Percentiles rank a stretch among this genome's conserved stretches.
phyloP scores from a whole-genome alignment of 148 eudicot genomes.

The Spergularia bocconei region DNA sequence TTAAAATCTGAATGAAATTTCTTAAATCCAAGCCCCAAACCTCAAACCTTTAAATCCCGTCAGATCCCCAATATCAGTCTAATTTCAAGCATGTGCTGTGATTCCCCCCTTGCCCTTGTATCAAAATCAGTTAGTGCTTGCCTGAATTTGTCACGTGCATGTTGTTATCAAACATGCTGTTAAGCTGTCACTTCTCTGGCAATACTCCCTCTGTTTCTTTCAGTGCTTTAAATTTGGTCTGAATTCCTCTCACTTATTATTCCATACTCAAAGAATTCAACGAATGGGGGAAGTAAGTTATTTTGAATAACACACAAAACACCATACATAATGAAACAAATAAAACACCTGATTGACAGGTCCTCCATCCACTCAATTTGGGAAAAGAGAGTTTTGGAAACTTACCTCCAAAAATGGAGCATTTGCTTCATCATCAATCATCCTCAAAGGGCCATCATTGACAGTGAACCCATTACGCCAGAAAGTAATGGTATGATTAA shows the following conservation, averaged over 20 bases:
- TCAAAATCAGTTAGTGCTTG: not conserved
- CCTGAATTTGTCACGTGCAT: not conserved
- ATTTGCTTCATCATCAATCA: slow-evolving; percentile 67
- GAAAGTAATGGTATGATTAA: slow-evolving; percentile 48
- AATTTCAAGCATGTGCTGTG: no score
- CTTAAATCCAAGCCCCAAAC: no score
- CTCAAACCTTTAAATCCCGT: no score
- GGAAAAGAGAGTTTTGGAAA: not conserved
- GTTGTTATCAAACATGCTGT: not conserved
- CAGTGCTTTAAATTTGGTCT: no score
- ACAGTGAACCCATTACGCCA: slow-evolving; percentile 81
- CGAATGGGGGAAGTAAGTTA: not conserved
- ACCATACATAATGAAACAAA: not conserved
- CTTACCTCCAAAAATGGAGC: slow-evolving; percentile 73
- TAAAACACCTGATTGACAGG: no score
- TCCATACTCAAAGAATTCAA: no score
- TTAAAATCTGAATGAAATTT: no score
- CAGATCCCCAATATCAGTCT: no score
- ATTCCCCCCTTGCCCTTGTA: no score
- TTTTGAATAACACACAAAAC: not conserved
- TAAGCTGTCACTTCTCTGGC: not conserved
- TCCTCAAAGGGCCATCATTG: slow-evolving; percentile 69
- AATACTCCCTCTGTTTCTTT: no score
- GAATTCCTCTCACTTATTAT: no score
- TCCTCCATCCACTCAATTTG: not conserved